phyloP scores from a whole-genome alignment of 2,329 filamentous ascomycete species.

The Fusarium liriodendri region DNA sequence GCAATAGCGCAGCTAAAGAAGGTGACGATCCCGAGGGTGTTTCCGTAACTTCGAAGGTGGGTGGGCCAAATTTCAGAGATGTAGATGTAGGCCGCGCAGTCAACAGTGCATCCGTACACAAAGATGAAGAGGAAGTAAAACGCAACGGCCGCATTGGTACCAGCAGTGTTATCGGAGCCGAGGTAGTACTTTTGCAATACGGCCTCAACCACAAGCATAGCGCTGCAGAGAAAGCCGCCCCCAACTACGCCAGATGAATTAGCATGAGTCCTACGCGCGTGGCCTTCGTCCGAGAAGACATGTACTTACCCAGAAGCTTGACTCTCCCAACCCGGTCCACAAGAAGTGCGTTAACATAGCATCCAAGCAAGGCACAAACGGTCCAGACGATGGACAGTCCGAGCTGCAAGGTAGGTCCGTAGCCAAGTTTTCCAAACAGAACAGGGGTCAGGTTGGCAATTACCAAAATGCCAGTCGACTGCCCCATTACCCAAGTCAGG shows the following conservation, averaged over 20 bases:
- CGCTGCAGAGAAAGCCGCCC: background rate
- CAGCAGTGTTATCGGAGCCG: background rate
- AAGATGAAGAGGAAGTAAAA: background rate
- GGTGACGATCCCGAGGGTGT: background rate
- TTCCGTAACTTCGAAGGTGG: background rate
- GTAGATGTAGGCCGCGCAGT: background rate
- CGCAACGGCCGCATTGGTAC: background rate
- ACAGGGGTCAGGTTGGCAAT: background rate
- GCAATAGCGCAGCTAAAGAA: background rate
- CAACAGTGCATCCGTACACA: background rate
- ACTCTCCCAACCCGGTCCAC: background rate
- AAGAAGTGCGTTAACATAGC: background rate
- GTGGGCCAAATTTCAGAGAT: background rate
- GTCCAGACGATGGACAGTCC: background rate
- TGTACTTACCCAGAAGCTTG: background rate
- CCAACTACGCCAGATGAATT: background rate
- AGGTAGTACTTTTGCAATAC: background rate
- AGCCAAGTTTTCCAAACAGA: background rate
- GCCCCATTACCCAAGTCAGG: background rate
- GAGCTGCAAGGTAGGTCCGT: background rate
- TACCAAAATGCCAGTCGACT: background rate
- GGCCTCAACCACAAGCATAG: background rate
- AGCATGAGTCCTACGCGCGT: background rate
- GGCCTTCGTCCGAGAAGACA: background rate
- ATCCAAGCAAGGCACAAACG: background rate